Percentiles rank a stretch among this genome's conserved stretches.
phyloP scores from a whole-genome alignment of 2,329 filamentous ascomycete species.

The Alternaria dauci region DNA sequence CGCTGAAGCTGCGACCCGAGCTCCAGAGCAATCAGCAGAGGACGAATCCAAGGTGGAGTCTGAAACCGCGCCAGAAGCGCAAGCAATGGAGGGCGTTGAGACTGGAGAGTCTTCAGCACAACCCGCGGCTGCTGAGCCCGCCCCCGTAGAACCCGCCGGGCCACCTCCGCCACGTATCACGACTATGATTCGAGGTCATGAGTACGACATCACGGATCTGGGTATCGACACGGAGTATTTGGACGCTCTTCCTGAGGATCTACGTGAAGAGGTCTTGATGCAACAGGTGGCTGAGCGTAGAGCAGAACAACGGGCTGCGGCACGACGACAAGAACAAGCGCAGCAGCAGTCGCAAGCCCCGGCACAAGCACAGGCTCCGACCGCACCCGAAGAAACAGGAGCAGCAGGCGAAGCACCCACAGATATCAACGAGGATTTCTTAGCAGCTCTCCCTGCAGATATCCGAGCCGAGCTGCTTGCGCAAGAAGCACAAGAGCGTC shows the following conservation, averaged over 20 bases:
- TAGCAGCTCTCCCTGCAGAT: constrained; percentile 89
- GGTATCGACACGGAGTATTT: constrained; percentile 96
- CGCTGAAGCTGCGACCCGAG: constrained; percentile 50
- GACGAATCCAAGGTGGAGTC: constrained; percentile 45
- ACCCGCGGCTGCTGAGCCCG: constrained; percentile 32
- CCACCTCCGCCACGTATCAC: constrained; percentile 68
- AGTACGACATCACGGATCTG: constrained; percentile 91
- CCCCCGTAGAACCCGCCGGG: constrained; percentile 23
- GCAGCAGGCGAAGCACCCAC: constrained; percentile 75
- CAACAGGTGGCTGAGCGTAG: constrained; percentile 85
- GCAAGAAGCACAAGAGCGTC: constrained; percentile 87
- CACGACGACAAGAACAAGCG: constrained; percentile 16
- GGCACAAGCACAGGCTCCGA: constrained; percentile 21
- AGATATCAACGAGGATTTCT: constrained; percentile 90
- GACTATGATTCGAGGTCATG: constrained; percentile 83
- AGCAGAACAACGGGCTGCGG: constrained; percentile 35
- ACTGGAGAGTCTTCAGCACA: constrained; percentile 48
- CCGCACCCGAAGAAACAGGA: constrained; percentile 17
- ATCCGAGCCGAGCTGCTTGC: constrained; percentile 90
- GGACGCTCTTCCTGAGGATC: constrained; percentile 95
- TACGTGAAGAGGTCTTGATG: constrained; percentile 94
- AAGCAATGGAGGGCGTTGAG: constrained; percentile 82
- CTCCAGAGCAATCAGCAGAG: constrained; percentile 35
- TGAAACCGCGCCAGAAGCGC: constrained; percentile 50
- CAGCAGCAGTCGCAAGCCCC: constrained; percentile 61